Evolutionary conservation across 768 basidiomycete species (phyloP).

Genomic region (Russula olivacea): DNA sequence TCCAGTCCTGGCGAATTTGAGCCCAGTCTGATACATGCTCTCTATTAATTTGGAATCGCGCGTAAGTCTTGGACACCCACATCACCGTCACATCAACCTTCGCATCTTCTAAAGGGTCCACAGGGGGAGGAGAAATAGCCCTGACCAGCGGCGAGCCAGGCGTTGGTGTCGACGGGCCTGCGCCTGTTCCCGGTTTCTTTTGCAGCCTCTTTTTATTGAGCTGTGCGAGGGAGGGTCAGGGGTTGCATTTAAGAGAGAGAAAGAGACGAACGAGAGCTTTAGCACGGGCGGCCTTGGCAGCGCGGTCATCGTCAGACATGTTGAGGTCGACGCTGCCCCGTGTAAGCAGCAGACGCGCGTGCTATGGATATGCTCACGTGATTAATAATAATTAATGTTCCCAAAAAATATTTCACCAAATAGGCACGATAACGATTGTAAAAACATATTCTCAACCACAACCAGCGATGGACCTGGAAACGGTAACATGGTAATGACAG

Average conservation of each 20-base stretch:
- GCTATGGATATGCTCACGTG: slow-evolving; percentile 8
- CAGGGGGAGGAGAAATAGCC: slow-evolving; percentile 29
- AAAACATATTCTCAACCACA: slow-evolving; percentile 28
- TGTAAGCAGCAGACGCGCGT: neutral
- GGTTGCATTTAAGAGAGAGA: neutral
- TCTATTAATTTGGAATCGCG: slow-evolving; percentile 1
- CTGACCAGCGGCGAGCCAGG: slow-evolving; percentile 38
- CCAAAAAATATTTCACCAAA: neutral
- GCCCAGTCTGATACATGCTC: slow-evolving; percentile 35
- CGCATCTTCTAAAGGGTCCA: slow-evolving; percentile 32
- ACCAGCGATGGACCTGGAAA: slow-evolving; percentile 22
- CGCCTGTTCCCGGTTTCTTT: slow-evolving; percentile 25
- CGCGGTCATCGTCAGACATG: slow-evolving; percentile 66
- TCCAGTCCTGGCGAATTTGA: slow-evolving; percentile 34
- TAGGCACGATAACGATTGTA: slow-evolving; percentile 27
- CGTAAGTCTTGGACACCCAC: slow-evolving; percentile 42
- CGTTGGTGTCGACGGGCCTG: slow-evolving; percentile 36
- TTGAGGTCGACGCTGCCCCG: neutral
- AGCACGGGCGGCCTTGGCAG: slow-evolving; percentile 75
- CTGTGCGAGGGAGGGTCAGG: slow-evolving; percentile 35
- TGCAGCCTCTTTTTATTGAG: slow-evolving; percentile 79
- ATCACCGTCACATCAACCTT: slow-evolving; percentile 54
- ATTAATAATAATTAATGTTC: neutral
- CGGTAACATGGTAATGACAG: slow-evolving; percentile 50
- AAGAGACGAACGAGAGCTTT: slow-evolving; percentile 62